These are phyloP conservation scores for Chenopodium formosanum DNA, from an alignment of 148 eudicot genomes.

Conservation along the genomic window DNA sequence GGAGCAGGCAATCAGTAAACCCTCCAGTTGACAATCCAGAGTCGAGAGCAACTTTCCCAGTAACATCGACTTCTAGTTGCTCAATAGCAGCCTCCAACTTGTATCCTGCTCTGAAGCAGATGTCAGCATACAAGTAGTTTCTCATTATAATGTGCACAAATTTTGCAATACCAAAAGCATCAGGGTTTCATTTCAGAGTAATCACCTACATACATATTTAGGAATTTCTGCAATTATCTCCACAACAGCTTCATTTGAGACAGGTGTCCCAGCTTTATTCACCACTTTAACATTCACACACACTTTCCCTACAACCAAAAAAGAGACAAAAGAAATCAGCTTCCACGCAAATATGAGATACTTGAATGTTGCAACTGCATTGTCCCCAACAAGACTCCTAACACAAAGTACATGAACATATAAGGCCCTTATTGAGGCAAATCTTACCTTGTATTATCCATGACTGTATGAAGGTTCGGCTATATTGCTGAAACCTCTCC, in stretches of 20 bases:
- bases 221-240: conserved; percentile 93
- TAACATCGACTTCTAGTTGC: conserved; percentile 78
- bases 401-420: background rate
- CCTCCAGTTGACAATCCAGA: conserved; percentile 99
- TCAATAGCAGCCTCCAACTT: conserved; percentile 96
- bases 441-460: conserved; percentile 88
- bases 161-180: conserved; percentile 2
- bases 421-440: background rate
- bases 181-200: conserved; percentile 37
- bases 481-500: conserved; percentile 88
- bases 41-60: conserved; percentile 91
- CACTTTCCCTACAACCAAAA: conserved; percentile 66
- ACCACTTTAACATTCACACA: conserved; percentile 79
- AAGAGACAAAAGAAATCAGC: background rate
- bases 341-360: background rate
- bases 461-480: conserved; percentile 83
- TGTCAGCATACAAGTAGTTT: conserved; percentile 22
- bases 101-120: conserved; percentile 79
- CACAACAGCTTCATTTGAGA: conserved; percentile 83
- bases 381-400: background rate
- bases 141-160: conserved; percentile 7
- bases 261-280: conserved; percentile 81
- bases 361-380: background rate
- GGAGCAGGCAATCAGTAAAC: conserved; percentile 97
- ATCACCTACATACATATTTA: conserved; percentile 99